Evolutionary conservation across 805 yeast genomes (phyloP).

Genomic region (Myxozyma nipponensis): DNA sequence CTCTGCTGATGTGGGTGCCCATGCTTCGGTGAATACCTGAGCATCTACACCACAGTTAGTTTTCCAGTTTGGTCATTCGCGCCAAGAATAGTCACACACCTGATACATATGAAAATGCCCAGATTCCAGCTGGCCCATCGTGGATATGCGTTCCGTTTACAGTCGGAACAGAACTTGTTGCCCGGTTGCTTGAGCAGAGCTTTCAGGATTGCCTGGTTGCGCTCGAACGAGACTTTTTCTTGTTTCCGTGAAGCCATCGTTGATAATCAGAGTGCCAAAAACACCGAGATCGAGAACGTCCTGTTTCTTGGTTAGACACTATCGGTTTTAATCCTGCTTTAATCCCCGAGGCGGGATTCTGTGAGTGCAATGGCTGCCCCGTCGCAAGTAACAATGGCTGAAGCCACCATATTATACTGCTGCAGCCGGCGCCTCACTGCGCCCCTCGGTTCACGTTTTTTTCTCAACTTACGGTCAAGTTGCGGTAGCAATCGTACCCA

Average conservation of each 20-base stretch:
- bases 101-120: constrained; percentile 86
- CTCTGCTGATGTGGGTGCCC: constrained; percentile 89
- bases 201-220: constrained; percentile 67
- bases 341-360: background rate
- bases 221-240: constrained; percentile 40
- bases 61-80: background rate
- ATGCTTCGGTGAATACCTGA: constrained; percentile 93
- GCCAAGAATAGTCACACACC: constrained; percentile 23
- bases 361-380: background rate
- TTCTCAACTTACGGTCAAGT: no score
- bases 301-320: no score
- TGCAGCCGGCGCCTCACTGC: background rate
- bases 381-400: background rate
- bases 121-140: constrained; percentile 98
- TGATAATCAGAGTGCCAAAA: background rate
- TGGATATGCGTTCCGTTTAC: constrained; percentile 85
- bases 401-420: background rate
- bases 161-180: constrained; percentile 83
- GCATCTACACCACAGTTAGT: constrained; percentile 51
- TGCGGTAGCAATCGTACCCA: no score
- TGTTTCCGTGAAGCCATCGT: constrained; percentile 27
- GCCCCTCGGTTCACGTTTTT: background rate
- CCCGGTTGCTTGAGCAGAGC: constrained; percentile 71
- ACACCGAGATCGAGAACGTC: background rate
- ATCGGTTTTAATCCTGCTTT: no score